Evolutionary conservation across 176 grass and related monocot genomes (phyloP).

Genomic region (Rhynchospora breviuscula): DNA sequence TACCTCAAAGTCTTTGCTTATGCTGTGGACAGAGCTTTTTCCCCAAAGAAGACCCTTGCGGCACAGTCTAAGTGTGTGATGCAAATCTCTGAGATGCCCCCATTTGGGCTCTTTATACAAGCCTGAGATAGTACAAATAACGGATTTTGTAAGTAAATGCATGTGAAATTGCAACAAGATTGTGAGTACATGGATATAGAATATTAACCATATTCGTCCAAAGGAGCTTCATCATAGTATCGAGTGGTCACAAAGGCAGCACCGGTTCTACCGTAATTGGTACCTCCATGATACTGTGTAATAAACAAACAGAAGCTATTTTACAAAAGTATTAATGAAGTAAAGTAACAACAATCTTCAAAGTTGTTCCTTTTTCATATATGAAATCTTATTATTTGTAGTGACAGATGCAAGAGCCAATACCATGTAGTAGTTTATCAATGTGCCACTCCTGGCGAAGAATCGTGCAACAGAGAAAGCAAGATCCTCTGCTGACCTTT

Average conservation of each 20-base stretch:
- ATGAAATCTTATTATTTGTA: conserved; percentile 2
- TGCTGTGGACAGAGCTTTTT: conserved; percentile 33
- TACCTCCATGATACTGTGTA: conserved; percentile 86
- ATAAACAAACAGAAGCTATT: conserved; percentile 18
- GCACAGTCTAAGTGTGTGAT: conserved; percentile 58
- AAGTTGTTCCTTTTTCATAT: not conserved
- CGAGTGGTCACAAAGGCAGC: conserved; percentile 71
- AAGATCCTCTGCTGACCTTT: conserved; percentile 84
- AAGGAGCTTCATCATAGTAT: conserved; percentile 89
- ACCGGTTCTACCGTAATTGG: conserved; percentile 73
- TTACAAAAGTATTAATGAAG: conserved; percentile 4
- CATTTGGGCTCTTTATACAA: conserved; percentile 81
- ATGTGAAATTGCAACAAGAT: conserved; percentile 37
- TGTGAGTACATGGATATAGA: conserved; percentile 7
- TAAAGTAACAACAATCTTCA: not conserved
- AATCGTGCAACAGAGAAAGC: conserved; percentile 77
- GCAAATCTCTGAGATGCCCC: conserved; percentile 76
- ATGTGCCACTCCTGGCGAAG: conserved; percentile 72
- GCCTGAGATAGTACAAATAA: conserved; percentile 37
- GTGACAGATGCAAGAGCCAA: not conserved
- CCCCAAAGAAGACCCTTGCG: conserved; percentile 67
- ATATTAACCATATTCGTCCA: conserved; percentile 81
- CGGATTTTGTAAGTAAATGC: not conserved
- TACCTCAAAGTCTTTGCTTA: conserved; percentile 66
- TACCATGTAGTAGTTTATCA: conserved; percentile 96